phyloP scores from a whole-genome alignment of 1,284 basidiomycete species.

The Xerocomus amazonicus region DNA sequence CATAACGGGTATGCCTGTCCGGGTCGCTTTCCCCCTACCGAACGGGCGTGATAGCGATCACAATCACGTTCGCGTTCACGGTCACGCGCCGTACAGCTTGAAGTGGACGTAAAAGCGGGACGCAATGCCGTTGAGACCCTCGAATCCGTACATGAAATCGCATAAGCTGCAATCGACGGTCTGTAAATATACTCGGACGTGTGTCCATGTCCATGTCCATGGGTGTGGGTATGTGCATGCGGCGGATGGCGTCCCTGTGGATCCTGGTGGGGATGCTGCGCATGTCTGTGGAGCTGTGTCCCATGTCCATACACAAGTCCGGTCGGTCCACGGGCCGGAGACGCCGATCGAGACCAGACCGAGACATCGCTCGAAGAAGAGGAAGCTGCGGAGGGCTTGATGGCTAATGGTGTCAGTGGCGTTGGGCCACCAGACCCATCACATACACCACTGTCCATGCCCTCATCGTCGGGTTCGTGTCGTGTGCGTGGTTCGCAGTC shows the following conservation, averaged over 20 bases:
- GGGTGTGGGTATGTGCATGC: background rate
- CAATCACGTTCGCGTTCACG: too few relatives aligned
- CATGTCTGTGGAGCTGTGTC: slow-evolving; percentile 16
- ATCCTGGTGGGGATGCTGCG: slow-evolving; percentile 14
- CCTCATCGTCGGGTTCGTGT: too few relatives aligned
- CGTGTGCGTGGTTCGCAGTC: too few relatives aligned
- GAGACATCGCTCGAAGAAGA: background rate
- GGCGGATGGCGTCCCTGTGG: slow-evolving; percentile 24
- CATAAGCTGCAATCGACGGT: slow-evolving; percentile 31
- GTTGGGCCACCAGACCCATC: too few relatives aligned
- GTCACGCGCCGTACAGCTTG: slow-evolving; percentile 7
- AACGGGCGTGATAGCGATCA: too few relatives aligned
- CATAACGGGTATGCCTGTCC: too few relatives aligned
- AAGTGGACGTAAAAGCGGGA: slow-evolving; percentile 32
- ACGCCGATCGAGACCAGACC: slow-evolving; percentile 27
- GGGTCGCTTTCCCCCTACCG: too few relatives aligned
- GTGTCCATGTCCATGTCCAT: too few relatives aligned
- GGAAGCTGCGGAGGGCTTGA: too few relatives aligned
- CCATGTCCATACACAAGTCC: background rate
- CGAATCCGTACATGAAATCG: slow-evolving; percentile 31
- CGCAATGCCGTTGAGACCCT: slow-evolving; percentile 33
- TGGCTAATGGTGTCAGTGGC: too few relatives aligned
- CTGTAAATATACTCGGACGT: slow-evolving; percentile 31
- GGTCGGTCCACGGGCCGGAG: slow-evolving; percentile 20
- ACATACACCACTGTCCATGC: too few relatives aligned